Evolutionary conservation across 768 basidiomycete species (phyloP).

Genomic region (Lactarius hengduanensis): DNA sequence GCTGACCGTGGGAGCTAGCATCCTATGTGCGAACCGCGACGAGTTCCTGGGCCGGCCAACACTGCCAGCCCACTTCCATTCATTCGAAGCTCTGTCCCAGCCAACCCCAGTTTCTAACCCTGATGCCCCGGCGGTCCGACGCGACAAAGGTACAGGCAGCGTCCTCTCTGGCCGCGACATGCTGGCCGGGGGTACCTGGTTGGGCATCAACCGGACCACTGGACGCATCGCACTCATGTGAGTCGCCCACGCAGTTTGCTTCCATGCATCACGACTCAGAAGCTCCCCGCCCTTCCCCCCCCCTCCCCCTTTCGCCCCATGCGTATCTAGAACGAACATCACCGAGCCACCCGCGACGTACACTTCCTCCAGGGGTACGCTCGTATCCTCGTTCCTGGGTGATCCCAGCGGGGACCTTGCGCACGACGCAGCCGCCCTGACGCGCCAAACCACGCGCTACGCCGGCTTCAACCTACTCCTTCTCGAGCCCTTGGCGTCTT

Average conservation of each 20-base stretch:
- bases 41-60: slow-evolving; percentile 71
- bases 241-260: slow-evolving; percentile 34
- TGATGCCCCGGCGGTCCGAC: slow-evolving; percentile 24
- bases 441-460: slow-evolving; percentile 51
- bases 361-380: slow-evolving; percentile 61
- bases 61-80: slow-evolving; percentile 61
- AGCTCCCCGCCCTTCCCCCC: not conserved
- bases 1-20: slow-evolving; percentile 41
- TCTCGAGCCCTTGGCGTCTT: slow-evolving; percentile 43
- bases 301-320: slow-evolving; percentile 14
- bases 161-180: slow-evolving; percentile 76
- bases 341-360: slow-evolving; percentile 58
- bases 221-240: slow-evolving; percentile 75
- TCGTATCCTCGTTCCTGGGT: slow-evolving; percentile 66
- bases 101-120: slow-evolving; percentile 3
- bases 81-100: slow-evolving; percentile 42
- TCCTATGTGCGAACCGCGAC: slow-evolving; percentile 76
- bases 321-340: slow-evolving; percentile 71
- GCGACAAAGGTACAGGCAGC: slow-evolving; percentile 31
- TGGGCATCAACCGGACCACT: slow-evolving; percentile 57
- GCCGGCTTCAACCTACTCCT: slow-evolving; percentile 84
- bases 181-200: slow-evolving; percentile 78
- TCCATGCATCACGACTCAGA: slow-evolving; percentile 14
- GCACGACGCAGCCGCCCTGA: slow-evolving; percentile 47
- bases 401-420: slow-evolving; percentile 45